Evolutionary conservation across 2,329 filamentous ascomycete species (phyloP), one percentile per base, ranked within the genome.

Genomic region (Didymella sp.): DNA sequence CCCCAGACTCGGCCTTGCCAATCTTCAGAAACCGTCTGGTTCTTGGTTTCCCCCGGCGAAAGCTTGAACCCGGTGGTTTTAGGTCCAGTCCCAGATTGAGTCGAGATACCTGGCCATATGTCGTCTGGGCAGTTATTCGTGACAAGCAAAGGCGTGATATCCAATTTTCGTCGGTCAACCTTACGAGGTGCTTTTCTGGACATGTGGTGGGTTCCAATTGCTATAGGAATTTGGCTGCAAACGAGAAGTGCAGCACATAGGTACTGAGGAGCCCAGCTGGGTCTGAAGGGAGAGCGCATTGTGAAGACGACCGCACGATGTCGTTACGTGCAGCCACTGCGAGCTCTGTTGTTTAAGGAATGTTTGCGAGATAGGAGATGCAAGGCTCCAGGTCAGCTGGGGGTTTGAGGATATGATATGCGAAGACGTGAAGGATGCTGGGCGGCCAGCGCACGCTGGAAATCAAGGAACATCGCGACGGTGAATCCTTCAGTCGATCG

Each of bases 1-100:
- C 87, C 91, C 91, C 91, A 95, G 25, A 95, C 81, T 51, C 91
- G 85, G 9, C 91, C 91, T 71, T 90, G 87, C 91, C 91, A 96
- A 64, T 91, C 85, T 46, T 84, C 79, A 11, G 87, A 85, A 22
- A 95, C 89, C 50, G 82, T 86, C 58, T 92, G 78, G 38, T 83
- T 82, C 59, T 76, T 84, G 51, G 82, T 86, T 30, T 82, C 78
- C 41, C 88, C 86, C 3, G 85, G 73, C 1, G 76, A 70, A 31
- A 94, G 82, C 68, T 86, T 82, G 70, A 94, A 95, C 8, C 90
- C 91, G 19, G 85, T 86, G 11, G 80, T 81, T 2, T 82, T 81
- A 6, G 90, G 89, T 0, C 87, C 88, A 13, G 83, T 84, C 21
- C 91, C 91, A 43, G 84, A 81, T 69, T 93, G 89, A 0, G 90